phyloP scores from a whole-genome alignment of 257 asterid species.

The Nemophila menziesii region DNA sequence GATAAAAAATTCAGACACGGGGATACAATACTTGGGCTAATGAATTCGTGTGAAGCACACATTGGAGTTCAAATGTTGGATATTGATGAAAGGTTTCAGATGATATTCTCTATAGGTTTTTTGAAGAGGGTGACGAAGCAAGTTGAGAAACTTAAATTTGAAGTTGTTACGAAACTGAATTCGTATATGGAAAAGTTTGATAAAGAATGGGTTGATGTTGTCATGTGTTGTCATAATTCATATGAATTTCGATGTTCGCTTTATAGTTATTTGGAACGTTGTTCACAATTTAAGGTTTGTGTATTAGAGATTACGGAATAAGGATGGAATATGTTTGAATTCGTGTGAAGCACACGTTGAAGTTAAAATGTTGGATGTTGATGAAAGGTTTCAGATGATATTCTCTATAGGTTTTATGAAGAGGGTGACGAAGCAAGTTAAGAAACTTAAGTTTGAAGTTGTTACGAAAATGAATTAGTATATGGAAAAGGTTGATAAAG shows the following conservation, averaged over 20 bases:
- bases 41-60: conserved; percentile 39
- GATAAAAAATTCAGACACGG: conserved; percentile 15
- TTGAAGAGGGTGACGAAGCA: conserved; percentile 44
- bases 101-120: conserved; percentile 53
- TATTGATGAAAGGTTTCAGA: conserved; percentile 36
- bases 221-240: conserved; percentile 52
- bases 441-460: too few species aligned
- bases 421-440: too few species aligned
- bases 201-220: conserved; percentile 60
- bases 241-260: conserved; percentile 61
- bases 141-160: conserved; percentile 36
- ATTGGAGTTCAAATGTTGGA: conserved; percentile 51
- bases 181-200: conserved; percentile 41
- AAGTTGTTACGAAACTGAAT: conserved; percentile 34
- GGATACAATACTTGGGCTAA: conserved; percentile 47
- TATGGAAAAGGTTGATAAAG: too few species aligned
- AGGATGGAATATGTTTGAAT: not conserved
- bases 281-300: conserved; percentile 40
- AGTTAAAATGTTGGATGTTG: too few species aligned
- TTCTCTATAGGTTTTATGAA: too few species aligned
- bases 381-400: too few species aligned
- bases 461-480: too few species aligned
- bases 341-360: too few species aligned
- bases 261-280: conserved; percentile 43
- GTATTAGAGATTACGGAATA: conserved; percentile 30